These are phyloP conservation scores for Didymella pomorum DNA, from an alignment of 2,329 filamentous ascomycete species.

Conservation along the genomic window DNA sequence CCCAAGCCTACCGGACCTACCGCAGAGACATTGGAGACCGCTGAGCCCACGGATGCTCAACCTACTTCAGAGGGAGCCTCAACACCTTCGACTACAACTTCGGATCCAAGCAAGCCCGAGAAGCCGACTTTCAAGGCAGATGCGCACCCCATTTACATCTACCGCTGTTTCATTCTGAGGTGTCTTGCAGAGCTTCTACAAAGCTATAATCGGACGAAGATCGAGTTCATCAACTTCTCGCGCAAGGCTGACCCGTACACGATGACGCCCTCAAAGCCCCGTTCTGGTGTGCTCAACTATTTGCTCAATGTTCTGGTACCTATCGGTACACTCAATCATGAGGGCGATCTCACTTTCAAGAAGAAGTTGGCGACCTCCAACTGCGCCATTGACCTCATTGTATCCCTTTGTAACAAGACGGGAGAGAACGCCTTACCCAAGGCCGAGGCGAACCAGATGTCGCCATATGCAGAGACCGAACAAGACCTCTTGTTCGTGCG, in stretches of 20 bases:
- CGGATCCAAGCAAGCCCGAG: slow-evolving; percentile 55
- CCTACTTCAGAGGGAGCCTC: slow-evolving; percentile 21
- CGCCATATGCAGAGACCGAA: slow-evolving; percentile 72
- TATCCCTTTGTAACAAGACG: slow-evolving; percentile 87
- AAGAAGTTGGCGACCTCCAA: slow-evolving; percentile 86
- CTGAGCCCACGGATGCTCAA: slow-evolving; percentile 1
- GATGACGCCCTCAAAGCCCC: slow-evolving; percentile 90
- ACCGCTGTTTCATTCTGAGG: slow-evolving; percentile 92
- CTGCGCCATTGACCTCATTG: slow-evolving; percentile 85
- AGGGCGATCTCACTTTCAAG: slow-evolving; percentile 78
- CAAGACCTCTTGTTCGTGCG: slow-evolving; percentile 89
- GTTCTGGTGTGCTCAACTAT: slow-evolving; percentile 92
- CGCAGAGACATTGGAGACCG: slow-evolving; percentile 27
- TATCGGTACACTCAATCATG: slow-evolving; percentile 70
- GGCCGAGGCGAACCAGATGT: slow-evolving; percentile 31
- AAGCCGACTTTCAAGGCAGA: slow-evolving; percentile 88
- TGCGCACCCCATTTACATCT: slow-evolving; percentile 94
- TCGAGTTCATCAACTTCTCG: slow-evolving; percentile 99
- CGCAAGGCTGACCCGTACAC: slow-evolving; percentile 84
- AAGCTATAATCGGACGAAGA: slow-evolving; percentile 92
- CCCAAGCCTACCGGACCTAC: slow-evolving; percentile 55
- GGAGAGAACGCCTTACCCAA: slow-evolving; percentile 74
- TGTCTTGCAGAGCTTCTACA: slow-evolving; percentile 89
- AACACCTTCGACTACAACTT: slow-evolving; percentile 16
- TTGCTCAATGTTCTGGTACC: slow-evolving; percentile 81